These are phyloP conservation scores for Meira nashicola DNA, from an alignment of 1,284 basidiomycete genomes.

Conservation along the genomic window DNA sequence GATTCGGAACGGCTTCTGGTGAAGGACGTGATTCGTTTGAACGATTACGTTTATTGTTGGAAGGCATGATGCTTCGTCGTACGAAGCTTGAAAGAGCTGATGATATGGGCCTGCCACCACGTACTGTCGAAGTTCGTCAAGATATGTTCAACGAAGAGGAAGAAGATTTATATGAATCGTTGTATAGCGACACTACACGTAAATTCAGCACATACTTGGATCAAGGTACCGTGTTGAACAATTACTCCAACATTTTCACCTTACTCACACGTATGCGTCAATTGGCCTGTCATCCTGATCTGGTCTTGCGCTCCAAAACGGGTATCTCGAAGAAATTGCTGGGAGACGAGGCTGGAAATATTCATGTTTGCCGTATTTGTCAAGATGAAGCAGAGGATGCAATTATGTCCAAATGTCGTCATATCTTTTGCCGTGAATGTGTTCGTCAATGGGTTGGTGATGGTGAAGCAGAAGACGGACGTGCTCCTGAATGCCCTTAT, in stretches of 20 bases:
- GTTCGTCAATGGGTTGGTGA: conserved; percentile 81
- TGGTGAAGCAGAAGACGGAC: conserved; percentile 56
- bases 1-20: conserved; percentile 36
- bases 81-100: conserved; percentile 83
- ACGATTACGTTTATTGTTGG: conserved; percentile 64
- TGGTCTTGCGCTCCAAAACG: conserved; percentile 83
- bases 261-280: conserved; percentile 52
- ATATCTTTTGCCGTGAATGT: conserved; percentile 82
- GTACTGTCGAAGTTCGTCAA: conserved; percentile 79
- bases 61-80: conserved; percentile 86
- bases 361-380: conserved; percentile 75
- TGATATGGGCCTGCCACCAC: conserved; percentile 92
- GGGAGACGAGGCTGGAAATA: conserved; percentile 22
- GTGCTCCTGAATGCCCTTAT: conserved; percentile 80
- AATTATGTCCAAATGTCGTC: conserved; percentile 77
- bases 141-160: conserved; percentile 96
- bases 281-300: conserved; percentile 65
- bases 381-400: conserved; percentile 96
- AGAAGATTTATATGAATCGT: conserved; percentile 85
- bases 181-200: conserved; percentile 88
- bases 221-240: conserved; percentile 69
- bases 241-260: conserved; percentile 57
- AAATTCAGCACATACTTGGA: conserved; percentile 86
- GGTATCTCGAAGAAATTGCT: conserved; percentile 38
- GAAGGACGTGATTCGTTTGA: conserved; percentile 47